Conservation (phyloP, 164 flowering plant species). For the Magnolia sinica region DNA sequence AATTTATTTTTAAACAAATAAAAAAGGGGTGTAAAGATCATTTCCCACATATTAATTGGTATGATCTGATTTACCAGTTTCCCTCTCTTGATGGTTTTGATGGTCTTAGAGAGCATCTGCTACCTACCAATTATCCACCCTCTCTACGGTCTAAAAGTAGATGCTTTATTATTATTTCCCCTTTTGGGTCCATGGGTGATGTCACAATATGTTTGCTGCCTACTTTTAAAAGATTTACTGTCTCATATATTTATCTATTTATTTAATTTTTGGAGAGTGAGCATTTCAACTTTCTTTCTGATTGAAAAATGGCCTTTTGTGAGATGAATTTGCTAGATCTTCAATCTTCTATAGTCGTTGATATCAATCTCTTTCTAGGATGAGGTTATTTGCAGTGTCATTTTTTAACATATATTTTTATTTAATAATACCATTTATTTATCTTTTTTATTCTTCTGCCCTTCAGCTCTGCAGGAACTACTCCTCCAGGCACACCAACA, state of each 20-base stretch:
- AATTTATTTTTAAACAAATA: no score
- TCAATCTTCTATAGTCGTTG: not conserved
- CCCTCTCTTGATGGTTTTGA: not conserved
- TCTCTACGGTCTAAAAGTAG: not conserved
- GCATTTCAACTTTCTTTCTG: not conserved
- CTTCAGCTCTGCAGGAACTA: constrained; percentile 30
- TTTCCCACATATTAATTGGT: not conserved
- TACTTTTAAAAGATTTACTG: not conserved
- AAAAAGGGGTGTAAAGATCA: not conserved
- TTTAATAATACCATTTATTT: not conserved
- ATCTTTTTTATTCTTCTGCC: not conserved
- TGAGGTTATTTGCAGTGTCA: not conserved
- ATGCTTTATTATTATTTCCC: not conserved
- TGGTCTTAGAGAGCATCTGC: not conserved
- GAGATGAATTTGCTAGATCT: not conserved
- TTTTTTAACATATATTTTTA: not conserved
- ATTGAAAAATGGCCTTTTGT: not conserved
- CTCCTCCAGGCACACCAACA: not conserved
- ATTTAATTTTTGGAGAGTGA: not conserved
- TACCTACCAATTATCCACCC: not conserved
- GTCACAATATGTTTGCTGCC: not conserved
- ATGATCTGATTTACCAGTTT: not conserved
- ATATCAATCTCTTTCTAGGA: no score
- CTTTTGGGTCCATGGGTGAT: not conserved
- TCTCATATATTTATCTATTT: not conserved